phyloP scores from a whole-genome alignment of 83 land plant species.

The Thuja plicata region DNA sequence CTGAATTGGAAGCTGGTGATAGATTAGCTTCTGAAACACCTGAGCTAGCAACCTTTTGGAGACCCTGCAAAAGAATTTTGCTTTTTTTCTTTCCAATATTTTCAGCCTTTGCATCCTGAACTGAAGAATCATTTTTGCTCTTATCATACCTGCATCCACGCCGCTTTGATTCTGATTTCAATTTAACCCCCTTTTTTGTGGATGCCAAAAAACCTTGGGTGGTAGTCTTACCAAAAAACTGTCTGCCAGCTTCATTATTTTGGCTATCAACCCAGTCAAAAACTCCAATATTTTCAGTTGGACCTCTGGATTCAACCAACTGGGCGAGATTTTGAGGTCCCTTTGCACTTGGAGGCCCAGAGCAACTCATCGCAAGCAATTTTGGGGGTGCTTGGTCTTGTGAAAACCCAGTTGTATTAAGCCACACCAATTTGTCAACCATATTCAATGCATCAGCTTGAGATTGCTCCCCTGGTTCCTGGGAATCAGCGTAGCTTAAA shows the following conservation, averaged over 20 bases:
- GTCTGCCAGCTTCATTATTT: constrained; percentile 36
- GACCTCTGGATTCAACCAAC: constrained; percentile 20
- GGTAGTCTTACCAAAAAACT: constrained; percentile 24
- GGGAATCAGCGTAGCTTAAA: constrained; percentile 49
- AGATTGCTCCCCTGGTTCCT: constrained; percentile 58
- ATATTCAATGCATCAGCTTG: constrained; percentile 50
- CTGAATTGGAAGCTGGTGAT: too few species aligned
- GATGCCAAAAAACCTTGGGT: background rate
- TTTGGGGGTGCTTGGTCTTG: constrained; percentile 23
- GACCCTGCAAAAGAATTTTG: constrained; percentile 7
- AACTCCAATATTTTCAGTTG: constrained; percentile 15
- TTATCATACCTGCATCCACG: background rate
- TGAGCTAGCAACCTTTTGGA: background rate
- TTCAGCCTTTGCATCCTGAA: background rate
- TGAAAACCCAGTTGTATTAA: constrained; percentile 22
- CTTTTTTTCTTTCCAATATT: background rate
- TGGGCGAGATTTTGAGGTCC: constrained; percentile 38
- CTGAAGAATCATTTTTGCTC: background rate
- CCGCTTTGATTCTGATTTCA: constrained; percentile 2
- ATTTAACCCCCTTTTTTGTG: background rate
- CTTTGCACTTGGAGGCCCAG: constrained; percentile 18
- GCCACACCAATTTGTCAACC: constrained; percentile 46
- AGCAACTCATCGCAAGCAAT: constrained; percentile 12
- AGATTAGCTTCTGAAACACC: background rate
- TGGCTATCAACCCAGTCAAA: constrained; percentile 59